phyloP scores from a whole-genome alignment of 192 early-diverging fungal species.

The Funneliformis mosseae region DNA sequence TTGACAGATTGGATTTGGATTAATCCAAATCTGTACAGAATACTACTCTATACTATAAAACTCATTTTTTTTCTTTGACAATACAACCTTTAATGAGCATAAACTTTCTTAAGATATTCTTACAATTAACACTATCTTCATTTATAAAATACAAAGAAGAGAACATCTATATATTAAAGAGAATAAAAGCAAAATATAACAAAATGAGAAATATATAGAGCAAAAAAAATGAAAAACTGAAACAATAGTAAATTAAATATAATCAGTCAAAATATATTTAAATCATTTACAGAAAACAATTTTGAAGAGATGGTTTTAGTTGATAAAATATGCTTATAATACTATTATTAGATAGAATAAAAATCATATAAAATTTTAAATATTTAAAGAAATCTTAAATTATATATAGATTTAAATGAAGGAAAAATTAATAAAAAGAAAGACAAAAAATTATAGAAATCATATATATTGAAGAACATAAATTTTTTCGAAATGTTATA shows the following conservation, averaged over 20 bases:
- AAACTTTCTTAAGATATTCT: too few species aligned
- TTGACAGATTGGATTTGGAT: too few species aligned
- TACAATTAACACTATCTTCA: too few species aligned
- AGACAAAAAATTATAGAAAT: conserved; percentile 14
- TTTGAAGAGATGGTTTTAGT: neutral
- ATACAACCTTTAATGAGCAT: too few species aligned
- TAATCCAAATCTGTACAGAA: too few species aligned
- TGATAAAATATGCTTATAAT: neutral
- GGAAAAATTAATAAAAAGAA: neutral
- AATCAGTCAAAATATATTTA: neutral
- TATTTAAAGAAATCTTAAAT: conserved; percentile 1
- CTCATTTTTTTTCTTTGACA: too few species aligned
- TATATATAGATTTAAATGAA: conserved; percentile 12
- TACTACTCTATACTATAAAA: too few species aligned
- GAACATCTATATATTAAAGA: too few species aligned
- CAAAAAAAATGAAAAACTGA: conserved; percentile 5
- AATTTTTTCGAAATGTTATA: conserved; percentile 14
- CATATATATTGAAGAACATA: neutral
- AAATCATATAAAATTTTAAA: neutral
- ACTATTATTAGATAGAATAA: too few species aligned
- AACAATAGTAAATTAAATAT: neutral
- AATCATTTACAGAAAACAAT: conserved; percentile 3
- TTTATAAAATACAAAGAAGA: too few species aligned
- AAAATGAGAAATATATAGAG: neutral
- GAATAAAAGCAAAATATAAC: too few species aligned